A percentile compares a stretch with the other conserved stretches of the same genome.
Evolutionary conservation across 495 filamentous ascomycete species (phyloP).

Genomic region (Podospora pseudopauciseta): DNA sequence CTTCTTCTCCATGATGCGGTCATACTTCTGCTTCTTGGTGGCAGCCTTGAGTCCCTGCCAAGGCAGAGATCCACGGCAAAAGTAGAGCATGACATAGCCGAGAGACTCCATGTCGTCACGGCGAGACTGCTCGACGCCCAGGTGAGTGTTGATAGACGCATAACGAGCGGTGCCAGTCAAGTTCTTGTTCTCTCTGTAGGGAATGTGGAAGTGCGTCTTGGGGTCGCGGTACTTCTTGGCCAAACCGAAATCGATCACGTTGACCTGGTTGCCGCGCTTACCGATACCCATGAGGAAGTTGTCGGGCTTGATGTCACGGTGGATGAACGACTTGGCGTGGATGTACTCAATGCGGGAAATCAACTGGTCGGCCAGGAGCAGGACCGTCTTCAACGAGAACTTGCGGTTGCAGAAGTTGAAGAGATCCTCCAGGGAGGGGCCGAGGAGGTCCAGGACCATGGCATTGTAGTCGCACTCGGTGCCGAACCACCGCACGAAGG

Average conservation of each 20-base stretch:
- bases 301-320: conserved; percentile 99
- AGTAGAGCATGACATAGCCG: conserved; percentile 99
- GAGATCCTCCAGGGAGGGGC: conserved; percentile 96
- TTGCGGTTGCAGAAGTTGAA: conserved; percentile 99
- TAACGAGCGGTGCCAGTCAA: conserved; percentile 98
- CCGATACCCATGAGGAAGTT: conserved; percentile 99
- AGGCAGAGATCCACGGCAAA: conserved; percentile 97
- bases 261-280: conserved; percentile 99
- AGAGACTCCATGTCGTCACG: conserved; percentile 99
- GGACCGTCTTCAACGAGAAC: conserved; percentile 98
- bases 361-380: conserved; percentile 95
- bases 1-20: conserved; percentile 99
- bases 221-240: conserved; percentile 99
- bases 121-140: conserved; percentile 98
- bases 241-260: conserved; percentile 98
- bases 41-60: conserved; percentile 99
- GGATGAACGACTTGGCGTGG: conserved; percentile 99
- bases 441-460: conserved; percentile 98
- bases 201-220: conserved; percentile 99
- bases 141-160: conserved; percentile 97
- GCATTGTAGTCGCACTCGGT: conserved; percentile 99
- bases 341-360: conserved; percentile 99
- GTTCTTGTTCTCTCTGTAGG: conserved; percentile 99
- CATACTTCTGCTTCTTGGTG: conserved; percentile 99
- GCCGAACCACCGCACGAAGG: conserved; percentile 99